Conservation (phyloP, 495 filamentous ascomycete genomes). For the Tuber brumale region DNA sequence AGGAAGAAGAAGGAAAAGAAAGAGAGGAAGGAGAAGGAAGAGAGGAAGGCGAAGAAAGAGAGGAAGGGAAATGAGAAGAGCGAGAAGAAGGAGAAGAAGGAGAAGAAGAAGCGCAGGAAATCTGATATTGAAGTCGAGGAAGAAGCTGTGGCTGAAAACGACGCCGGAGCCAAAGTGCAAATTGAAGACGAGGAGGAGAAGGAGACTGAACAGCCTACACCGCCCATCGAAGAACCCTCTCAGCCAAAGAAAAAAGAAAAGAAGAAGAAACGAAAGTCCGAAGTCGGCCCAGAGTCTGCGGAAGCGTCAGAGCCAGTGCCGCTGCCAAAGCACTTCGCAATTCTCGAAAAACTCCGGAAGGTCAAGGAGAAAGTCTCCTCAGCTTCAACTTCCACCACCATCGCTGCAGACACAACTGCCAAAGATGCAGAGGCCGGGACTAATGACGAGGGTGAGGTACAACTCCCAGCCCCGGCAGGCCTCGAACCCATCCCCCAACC, state of each 20-base stretch:
- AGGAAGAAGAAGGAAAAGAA: constrained; percentile 43
- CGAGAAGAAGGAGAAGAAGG: constrained; percentile 30
- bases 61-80: constrained; percentile 45
- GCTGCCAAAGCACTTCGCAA: constrained; percentile 34
- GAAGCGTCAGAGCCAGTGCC: constrained; percentile 2
- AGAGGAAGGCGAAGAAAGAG: too few species aligned
- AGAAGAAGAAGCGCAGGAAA: constrained; percentile 31
- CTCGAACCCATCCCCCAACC: constrained; percentile 40
- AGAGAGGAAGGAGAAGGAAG: constrained; percentile 16
- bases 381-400: neutral
- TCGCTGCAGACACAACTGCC: constrained; percentile 4
- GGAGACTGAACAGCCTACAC: constrained; percentile 8
- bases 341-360: constrained; percentile 37
- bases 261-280: constrained; percentile 22
- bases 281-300: constrained; percentile 23
- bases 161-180: constrained; percentile 13
- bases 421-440: neutral
- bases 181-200: constrained; percentile 32
- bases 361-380: constrained; percentile 15
- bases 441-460: neutral
- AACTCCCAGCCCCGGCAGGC: constrained; percentile 15
- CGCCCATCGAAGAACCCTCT: constrained; percentile 12
- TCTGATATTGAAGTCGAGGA: constrained; percentile 28
- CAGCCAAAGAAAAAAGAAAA: constrained; percentile 32
- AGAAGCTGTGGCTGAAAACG: neutral